phyloP scores from a whole-genome alignment of 176 grass and related monocot genomes.

The Elymus sibiricus region DNA sequence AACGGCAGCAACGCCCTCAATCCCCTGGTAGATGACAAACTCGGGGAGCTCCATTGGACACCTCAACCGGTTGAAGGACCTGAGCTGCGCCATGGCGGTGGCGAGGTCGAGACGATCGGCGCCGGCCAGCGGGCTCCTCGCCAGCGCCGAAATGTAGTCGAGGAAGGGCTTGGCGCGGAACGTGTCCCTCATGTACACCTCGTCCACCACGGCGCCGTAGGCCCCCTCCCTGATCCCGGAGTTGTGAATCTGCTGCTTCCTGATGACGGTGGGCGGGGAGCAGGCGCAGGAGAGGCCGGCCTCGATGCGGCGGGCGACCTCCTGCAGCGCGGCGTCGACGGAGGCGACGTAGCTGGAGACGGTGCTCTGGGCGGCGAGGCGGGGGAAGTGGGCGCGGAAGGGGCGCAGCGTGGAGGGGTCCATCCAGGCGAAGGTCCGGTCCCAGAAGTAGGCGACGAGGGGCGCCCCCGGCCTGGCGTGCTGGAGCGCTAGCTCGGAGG shows the following conservation, averaged over 20 bases:
- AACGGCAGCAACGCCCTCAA: constrained; percentile 22
- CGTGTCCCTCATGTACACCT: constrained; percentile 46
- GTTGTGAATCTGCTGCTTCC: constrained; percentile 55
- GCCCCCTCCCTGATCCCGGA: constrained; percentile 57
- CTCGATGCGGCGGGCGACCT: constrained; percentile 49
- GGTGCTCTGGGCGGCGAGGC: constrained; percentile 44
- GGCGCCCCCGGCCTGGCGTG: constrained; percentile 32
- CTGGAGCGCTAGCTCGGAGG: constrained; percentile 58
- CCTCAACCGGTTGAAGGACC: constrained; percentile 57
- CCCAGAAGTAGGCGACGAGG: constrained; percentile 79
- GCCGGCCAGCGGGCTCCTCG: constrained; percentile 31
- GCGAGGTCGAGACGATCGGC: constrained; percentile 56
- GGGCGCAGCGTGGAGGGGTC: constrained; percentile 50
- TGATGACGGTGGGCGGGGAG: constrained; percentile 9
- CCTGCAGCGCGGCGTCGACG: constrained; percentile 50
- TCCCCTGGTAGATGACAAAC: constrained; percentile 42
- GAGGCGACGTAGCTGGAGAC: constrained; percentile 40
- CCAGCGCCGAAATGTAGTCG: constrained; percentile 58
- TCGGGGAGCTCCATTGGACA: constrained; percentile 49
- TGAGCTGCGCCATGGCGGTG: constrained; percentile 65
- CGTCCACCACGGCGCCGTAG: constrained; percentile 24
- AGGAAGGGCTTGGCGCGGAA: constrained; percentile 47
- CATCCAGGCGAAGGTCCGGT: constrained; percentile 82
- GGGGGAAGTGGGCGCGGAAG: constrained; percentile 50
- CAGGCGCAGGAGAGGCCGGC: constrained; percentile 56